Evolutionary conservation across 495 filamentous ascomycete genomes (phyloP).

Genomic region (Staphylotrichum longicolle): DNA sequence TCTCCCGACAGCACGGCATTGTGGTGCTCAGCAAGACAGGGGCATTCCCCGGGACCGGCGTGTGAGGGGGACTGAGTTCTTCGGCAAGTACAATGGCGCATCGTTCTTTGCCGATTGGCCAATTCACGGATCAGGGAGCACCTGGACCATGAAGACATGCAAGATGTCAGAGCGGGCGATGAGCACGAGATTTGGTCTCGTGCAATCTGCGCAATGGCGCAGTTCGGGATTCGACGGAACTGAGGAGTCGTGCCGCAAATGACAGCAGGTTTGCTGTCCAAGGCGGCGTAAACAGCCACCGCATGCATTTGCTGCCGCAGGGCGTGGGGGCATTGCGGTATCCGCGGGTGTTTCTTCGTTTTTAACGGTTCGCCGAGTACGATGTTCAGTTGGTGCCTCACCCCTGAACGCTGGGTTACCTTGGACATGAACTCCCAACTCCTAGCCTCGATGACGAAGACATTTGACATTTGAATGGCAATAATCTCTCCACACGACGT

Average conservation of each 20-base stretch:
- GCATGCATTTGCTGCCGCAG: not conserved
- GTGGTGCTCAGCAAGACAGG: conserved; percentile 88
- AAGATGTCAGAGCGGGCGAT: not conserved
- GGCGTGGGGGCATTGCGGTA: too few species aligned
- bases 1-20: conserved; percentile 80
- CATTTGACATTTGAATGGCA: too few species aligned
- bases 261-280: not conserved
- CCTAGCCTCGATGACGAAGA: too few species aligned
- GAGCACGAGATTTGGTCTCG: not conserved
- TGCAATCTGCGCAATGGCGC: not conserved
- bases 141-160: not conserved
- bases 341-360: too few species aligned
- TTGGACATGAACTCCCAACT: too few species aligned
- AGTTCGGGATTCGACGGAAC: not conserved
- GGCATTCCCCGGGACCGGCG: conserved; percentile 92
- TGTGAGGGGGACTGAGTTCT: conserved; percentile 50
- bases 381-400: too few species aligned
- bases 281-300: not conserved
- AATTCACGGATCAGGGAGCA: not conserved
- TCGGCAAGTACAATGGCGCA: not conserved
- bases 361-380: too few species aligned
- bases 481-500: too few species aligned
- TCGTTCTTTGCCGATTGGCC: not conserved
- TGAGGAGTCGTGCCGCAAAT: not conserved
- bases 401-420: too few species aligned